phyloP scores from a whole-genome alignment of 352 stramenopile genomes.

The Phytophthora lateralis region DNA sequence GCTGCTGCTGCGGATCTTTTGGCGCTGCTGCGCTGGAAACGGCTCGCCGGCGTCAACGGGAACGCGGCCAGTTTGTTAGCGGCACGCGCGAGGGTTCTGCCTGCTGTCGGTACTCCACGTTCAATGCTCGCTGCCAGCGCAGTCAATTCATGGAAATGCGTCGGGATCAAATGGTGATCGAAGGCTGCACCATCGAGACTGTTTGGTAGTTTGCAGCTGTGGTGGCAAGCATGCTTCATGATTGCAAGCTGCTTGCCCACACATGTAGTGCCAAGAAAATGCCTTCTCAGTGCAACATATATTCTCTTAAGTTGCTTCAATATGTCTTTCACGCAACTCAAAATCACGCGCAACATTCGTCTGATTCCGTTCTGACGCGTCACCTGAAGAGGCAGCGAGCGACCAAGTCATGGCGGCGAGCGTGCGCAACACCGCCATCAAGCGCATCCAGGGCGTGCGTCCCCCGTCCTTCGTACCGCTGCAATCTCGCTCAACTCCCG shows the following conservation, averaged over 20 bases:
- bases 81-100: background rate
- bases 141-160: background rate
- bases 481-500: background rate
- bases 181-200: background rate
- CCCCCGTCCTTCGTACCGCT: background rate
- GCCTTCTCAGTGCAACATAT: too few relatives aligned
- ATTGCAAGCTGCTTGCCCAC: too few relatives aligned
- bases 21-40: constrained; percentile 1
- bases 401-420: constrained; percentile 42
- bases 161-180: background rate
- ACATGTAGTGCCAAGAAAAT: too few relatives aligned
- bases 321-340: too few relatives aligned
- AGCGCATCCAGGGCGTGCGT: constrained; percentile 83
- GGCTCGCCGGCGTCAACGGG: background rate
- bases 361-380: constrained; percentile 23
- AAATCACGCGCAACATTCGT: background rate
- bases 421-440: constrained; percentile 84
- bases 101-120: background rate
- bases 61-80: background rate
- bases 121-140: too few relatives aligned
- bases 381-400: constrained; percentile 20
- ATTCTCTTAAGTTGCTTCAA: too few relatives aligned
- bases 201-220: background rate
- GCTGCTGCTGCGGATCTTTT: constrained; percentile 1
- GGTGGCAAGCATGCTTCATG: too few relatives aligned